These are phyloP conservation scores for Atkinsonella hypoxylon DNA, from an alignment of 2,329 filamentous ascomycete genomes.

Conservation along the genomic window DNA sequence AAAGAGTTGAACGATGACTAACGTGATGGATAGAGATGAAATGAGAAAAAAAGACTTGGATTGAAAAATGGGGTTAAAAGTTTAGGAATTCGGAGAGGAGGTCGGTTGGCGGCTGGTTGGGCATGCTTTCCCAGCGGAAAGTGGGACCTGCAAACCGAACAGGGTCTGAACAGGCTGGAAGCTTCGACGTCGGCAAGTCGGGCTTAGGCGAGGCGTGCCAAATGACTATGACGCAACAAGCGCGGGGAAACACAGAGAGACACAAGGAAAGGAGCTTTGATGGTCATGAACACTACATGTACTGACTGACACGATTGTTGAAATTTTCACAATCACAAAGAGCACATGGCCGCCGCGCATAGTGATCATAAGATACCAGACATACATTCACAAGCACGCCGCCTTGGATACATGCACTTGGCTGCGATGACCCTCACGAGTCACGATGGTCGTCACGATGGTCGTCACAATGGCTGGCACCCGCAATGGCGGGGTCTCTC, in stretches of 20 bases:
- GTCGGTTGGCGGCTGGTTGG: background rate
- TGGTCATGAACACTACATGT: no score
- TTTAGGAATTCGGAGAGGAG: background rate
- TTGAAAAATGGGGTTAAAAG: no score
- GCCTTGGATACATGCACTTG: no score
- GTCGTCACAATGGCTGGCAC: no score
- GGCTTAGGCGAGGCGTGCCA: background rate
- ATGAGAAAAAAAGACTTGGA: background rate
- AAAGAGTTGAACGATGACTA: background rate
- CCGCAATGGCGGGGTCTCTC: no score
- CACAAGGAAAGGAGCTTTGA: background rate
- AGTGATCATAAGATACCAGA: no score
- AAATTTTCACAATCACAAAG: no score
- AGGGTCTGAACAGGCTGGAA: constrained; percentile 23
- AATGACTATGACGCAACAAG: constrained; percentile 3
- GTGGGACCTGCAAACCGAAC: constrained; percentile 7
- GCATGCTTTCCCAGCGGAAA: constrained; percentile 3
- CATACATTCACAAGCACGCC: no score
- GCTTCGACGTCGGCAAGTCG: constrained; percentile 8
- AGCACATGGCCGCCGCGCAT: no score
- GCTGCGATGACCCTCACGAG: no score
- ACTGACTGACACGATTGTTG: no score
- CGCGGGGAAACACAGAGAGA: background rate
- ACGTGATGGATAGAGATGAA: background rate
- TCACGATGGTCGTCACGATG: no score